phyloP scores from a whole-genome alignment of 495 filamentous ascomycete species.

The Aspergillus haitiensis region DNA sequence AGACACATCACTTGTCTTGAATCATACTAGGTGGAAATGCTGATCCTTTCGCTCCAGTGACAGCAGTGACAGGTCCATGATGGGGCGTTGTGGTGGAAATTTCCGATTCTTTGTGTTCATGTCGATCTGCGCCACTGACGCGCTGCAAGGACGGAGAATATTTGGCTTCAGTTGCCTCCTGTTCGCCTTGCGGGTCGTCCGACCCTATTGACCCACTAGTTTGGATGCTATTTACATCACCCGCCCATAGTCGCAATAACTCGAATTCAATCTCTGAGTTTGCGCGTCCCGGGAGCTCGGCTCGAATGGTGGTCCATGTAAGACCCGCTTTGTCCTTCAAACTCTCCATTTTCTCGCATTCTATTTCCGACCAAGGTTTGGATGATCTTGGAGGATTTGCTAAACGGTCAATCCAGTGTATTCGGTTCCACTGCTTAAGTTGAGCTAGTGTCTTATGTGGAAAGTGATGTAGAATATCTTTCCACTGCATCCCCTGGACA shows the following conservation, averaged over 20 bases:
- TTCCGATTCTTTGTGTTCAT: constrained; percentile 3
- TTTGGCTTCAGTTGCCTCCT: constrained; percentile 13
- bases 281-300: constrained; percentile 33
- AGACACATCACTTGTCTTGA: not conserved
- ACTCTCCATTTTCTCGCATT: constrained; percentile 30
- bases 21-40: too few species aligned
- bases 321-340: constrained; percentile 34
- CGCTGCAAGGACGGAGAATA: constrained; percentile 9
- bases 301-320: constrained; percentile 35
- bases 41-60: not conserved
- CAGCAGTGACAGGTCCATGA: constrained; percentile 18
- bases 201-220: constrained; percentile 3
- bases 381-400: constrained; percentile 35
- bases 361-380: constrained; percentile 36
- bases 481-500: constrained; percentile 32
- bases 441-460: constrained; percentile 29
- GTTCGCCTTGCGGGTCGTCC: constrained; percentile 11
- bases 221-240: constrained; percentile 13
- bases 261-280: constrained; percentile 42
- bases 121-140: constrained; percentile 9
- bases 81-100: constrained; percentile 9
- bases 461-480: constrained; percentile 33
- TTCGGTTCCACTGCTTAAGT: constrained; percentile 30
- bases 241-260: constrained; percentile 40
- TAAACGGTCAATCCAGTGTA: constrained; percentile 39